These are phyloP conservation scores for Eutrema japonicum DNA, from an alignment of 345 rosid genomes.

Conservation along the genomic window DNA sequence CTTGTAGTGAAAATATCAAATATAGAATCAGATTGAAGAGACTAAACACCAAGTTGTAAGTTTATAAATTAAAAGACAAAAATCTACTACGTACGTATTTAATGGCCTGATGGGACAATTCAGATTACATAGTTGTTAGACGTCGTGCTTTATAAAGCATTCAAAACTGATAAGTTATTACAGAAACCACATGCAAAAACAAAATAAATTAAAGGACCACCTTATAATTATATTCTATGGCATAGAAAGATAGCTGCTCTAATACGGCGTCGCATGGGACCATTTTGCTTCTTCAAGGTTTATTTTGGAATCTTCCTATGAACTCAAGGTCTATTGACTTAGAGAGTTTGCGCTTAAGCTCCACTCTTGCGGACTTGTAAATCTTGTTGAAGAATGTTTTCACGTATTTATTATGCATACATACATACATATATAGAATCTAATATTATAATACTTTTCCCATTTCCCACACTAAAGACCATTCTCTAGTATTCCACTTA, in stretches of 20 bases:
- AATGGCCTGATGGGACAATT: constrained; percentile 27
- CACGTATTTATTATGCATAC: not conserved
- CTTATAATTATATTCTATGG: constrained; percentile 18
- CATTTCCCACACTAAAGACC: too few species aligned
- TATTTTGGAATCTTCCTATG: constrained; percentile 25
- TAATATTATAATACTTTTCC: not conserved
- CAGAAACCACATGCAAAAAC: constrained; percentile 29
- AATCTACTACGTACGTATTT: constrained; percentile 4
- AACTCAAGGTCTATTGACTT: not conserved
- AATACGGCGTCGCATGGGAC: constrained; percentile 41
- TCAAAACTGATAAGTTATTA: constrained; percentile 12
- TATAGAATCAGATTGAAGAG: too few species aligned
- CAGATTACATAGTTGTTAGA: constrained; percentile 42
- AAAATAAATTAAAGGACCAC: constrained; percentile 30
- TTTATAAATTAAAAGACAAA: not conserved
- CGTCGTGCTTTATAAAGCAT: constrained; percentile 28
- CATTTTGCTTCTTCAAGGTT: constrained; percentile 32
- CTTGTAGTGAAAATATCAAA: too few species aligned
- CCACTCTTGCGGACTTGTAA: constrained; percentile 17
- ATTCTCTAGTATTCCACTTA: constrained; percentile 11
- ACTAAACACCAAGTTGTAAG: too few species aligned
- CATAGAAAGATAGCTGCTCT: constrained; percentile 23
- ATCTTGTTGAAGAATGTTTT: constrained; percentile 18
- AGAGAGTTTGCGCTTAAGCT: constrained; percentile 18
- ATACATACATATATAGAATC: not conserved